These are phyloP conservation scores for Corymbia citriodora DNA, from an alignment of 441 rosid genomes.

Conservation along the genomic window DNA sequence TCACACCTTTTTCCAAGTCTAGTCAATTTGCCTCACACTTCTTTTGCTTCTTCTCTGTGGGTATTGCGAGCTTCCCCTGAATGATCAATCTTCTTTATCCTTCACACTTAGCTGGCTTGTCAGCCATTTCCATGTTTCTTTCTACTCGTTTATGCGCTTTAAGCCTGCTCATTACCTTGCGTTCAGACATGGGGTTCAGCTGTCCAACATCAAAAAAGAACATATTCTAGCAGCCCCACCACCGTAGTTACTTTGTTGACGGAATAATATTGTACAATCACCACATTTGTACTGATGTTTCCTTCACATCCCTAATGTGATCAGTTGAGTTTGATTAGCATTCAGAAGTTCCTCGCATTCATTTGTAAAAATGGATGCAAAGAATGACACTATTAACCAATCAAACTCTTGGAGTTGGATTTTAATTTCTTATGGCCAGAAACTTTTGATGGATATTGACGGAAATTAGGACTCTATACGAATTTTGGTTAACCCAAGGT, in stretches of 20 bases:
- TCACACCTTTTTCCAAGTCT: background rate
- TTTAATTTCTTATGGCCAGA: background rate
- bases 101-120: background rate
- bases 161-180: slow-evolving; percentile 5
- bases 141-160: slow-evolving; percentile 1
- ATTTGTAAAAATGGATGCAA: background rate
- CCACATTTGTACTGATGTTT: background rate
- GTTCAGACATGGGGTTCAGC: slow-evolving; percentile 7
- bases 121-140: background rate
- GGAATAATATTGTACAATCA: background rate
- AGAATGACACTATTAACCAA: background rate
- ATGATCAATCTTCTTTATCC: background rate
- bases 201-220: background rate
- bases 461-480: background rate
- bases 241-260: background rate
- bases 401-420: background rate
- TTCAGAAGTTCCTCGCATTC: background rate
- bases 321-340: background rate
- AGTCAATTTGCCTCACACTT: background rate
- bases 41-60: background rate
- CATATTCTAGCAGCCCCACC: background rate
- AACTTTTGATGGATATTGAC: background rate
- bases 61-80: background rate
- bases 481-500: background rate
- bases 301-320: background rate